Base-by-base conservation (phyloP, 768 basidiomycete species). In the Daedaleopsis sinensis region DNA sequence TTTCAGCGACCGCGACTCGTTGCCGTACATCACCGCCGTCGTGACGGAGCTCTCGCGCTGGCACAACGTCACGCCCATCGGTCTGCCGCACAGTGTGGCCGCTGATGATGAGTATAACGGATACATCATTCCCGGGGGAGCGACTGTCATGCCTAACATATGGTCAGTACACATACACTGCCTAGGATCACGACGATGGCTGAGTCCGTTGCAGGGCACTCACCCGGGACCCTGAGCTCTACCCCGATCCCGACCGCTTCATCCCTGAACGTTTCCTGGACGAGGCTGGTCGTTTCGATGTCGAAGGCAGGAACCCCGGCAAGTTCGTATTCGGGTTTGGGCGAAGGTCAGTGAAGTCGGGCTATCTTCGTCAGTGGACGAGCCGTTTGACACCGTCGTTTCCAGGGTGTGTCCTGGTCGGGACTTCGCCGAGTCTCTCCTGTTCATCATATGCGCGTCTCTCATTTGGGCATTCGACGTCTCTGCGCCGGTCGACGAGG, bases 231-330 rank as follows among this genome's bases (percentile, higher is more conserved):
- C 80, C 80, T 3, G 48, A 69, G 38, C 68, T 67, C 12, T 86
- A 77, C 66, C 80, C 79, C 0, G 73, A 84, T 16, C 84, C 84
- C 0, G 67, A 74, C 5, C 66, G 61, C 9, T 86, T 87, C 67
- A 76, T 80, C 39, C 84, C 84, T 0, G 80, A 81, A 21, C 74
- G 84, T n/a, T 85, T 80, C 65, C 54, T 81, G 35, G 65, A 69
- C 32, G 55, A 70, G 27, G 27, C 27, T 35, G 65, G 65, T 4
- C 54, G 54, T 23, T 42, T 49, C 44, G 65, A 65, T 35, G 36
- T 57, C 1, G 39, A 39, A 21, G 48, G 47, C 39, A 56, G 18
- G n/a, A 57, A 61, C n/a, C 65, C 65, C 15, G 44, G 18, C 3
- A 32, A 5, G 18, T n/a, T 69, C 12, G 63, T 61, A 10, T 75